phyloP scores from a whole-genome alignment of 2,329 filamentous ascomycete genomes.

The Pseudogymnoascus sp. region DNA sequence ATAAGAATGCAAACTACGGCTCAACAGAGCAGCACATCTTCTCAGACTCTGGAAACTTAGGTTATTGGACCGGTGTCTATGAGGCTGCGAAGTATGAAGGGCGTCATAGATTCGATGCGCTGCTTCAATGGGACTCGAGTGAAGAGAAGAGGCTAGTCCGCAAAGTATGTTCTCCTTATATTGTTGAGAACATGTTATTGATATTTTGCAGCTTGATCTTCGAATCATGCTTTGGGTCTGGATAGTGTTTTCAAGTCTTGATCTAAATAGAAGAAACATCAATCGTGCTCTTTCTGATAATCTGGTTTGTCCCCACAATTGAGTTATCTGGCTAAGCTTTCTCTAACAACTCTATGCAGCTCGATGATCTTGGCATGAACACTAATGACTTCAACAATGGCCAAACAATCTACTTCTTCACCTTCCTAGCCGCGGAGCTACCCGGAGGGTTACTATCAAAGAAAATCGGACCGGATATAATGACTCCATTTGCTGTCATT shows the following conservation, averaged over 20 bases:
- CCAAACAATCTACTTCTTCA: conserved; percentile 45
- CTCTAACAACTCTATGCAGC: conserved; percentile 45
- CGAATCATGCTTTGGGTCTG: conserved; percentile 18
- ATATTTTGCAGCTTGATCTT: not conserved
- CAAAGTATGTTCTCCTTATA: not conserved
- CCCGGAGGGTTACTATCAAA: conserved; percentile 55
- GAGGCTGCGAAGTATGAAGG: conserved; percentile 18
- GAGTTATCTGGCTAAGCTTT: conserved; percentile 37
- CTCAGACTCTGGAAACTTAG: not conserved
- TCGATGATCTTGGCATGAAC: conserved; percentile 40
- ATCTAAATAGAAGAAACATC: conserved; percentile 32
- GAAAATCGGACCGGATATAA: conserved; percentile 41
- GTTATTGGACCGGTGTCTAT: conserved; percentile 14
- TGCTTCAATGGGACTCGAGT: conserved; percentile 13
- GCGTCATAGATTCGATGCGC: conserved; percentile 16
- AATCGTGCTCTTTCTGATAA: conserved; percentile 31
- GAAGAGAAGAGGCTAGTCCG: conserved; percentile 16
- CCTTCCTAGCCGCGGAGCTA: conserved; percentile 49
- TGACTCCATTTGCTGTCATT: conserved; percentile 44
- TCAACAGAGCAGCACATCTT: not conserved
- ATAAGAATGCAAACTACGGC: conserved; percentile 2
- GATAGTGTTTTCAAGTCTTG: conserved; percentile 33
- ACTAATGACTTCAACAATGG: conserved; percentile 43
- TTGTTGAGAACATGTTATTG: not conserved
- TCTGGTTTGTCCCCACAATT: conserved; percentile 22